Base-by-base conservation (phyloP, 176 grass and related monocot species). In the Coix lacrymajobi region DNA sequence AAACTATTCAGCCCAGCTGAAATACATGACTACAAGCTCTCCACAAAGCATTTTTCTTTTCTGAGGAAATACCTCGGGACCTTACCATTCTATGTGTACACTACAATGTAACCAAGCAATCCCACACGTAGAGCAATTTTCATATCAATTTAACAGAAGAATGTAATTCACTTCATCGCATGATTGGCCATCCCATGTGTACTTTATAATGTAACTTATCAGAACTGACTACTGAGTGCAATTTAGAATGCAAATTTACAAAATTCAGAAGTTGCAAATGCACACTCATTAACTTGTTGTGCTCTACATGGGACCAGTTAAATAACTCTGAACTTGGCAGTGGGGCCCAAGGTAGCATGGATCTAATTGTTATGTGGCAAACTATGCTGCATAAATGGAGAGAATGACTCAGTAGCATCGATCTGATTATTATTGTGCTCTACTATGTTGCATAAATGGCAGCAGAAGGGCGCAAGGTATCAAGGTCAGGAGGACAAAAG, bases 401-500 rank as follows among this genome's bases (percentile, higher is more conserved):
- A 73, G 49, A 52, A 52, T 52, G 17, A 51, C 48, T 19, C 16
- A 38, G 33, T 6, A 41, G 51, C 36, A 71, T 22, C 31, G 39
- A 71, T 70, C 15, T 26, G n/a, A 24, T 19, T 51, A 51, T 60
- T 16, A 61, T 15, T 51, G 36, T 44, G 24, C 16, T 22, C 11
- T 14, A 41, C 11, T 16, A 43, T 62, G 52, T 19, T 73, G 28
- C 29, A 20, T 37, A 73, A 63, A 73, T 29, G 30, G 19, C 49
- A 52, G 49, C 49, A 22, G n/a, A n/a, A n/a, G 24, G 29, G 6
- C 30, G 31, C 20, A 15, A 81, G 25, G 48, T 60, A 34, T 7
- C 30, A 68, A 66, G 77, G 43, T 80, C 63, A 80, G 78, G 78
- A 68, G 13, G 33, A 68, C 64, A 68, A 22, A 32, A 80, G 51